Percentiles rank a stretch among this genome's conserved stretches.
These are phyloP conservation scores for Cardamine chenopodiifolia DNA, from an alignment of 345 rosid species.

Conservation along the genomic window DNA sequence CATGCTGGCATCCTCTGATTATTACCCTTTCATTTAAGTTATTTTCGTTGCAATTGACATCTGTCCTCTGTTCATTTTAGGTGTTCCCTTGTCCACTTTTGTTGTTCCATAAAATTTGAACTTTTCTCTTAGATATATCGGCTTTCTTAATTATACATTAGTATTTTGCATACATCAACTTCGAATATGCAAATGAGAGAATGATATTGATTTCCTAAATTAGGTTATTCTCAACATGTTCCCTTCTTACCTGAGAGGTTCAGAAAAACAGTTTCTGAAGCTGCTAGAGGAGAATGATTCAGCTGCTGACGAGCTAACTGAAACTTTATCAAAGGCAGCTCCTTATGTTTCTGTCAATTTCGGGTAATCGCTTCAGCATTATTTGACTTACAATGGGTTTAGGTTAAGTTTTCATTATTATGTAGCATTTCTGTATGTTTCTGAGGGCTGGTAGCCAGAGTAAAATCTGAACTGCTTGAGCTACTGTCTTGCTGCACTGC, in stretches of 20 bases:
- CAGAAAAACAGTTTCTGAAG: constrained; percentile 56
- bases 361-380: constrained; percentile 51
- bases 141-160: constrained; percentile 12
- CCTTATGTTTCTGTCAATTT: constrained; percentile 62
- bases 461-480: background rate
- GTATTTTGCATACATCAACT: constrained; percentile 10
- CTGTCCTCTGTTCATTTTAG: constrained; percentile 8
- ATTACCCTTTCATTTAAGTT: constrained; percentile 10
- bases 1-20: constrained; percentile 22
- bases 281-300: constrained; percentile 56
- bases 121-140: background rate
- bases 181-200: constrained; percentile 5
- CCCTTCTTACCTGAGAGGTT: constrained; percentile 77
- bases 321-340: constrained; percentile 70
- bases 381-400: constrained; percentile 25
- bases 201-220: constrained; percentile 21
- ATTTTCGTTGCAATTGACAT: constrained; percentile 1
- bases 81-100: background rate
- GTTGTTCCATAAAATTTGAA: background rate
- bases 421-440: constrained; percentile 15
- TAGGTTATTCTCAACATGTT: constrained; percentile 67
- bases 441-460: constrained; percentile 11
- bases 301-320: constrained; percentile 53
- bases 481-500: constrained; percentile 3
- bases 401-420: background rate